Evolutionary conservation across 2,329 filamentous ascomycete genomes (phyloP), one percentile per base, ranked within the genome.

Genomic region (Neonectria magnoliae): DNA sequence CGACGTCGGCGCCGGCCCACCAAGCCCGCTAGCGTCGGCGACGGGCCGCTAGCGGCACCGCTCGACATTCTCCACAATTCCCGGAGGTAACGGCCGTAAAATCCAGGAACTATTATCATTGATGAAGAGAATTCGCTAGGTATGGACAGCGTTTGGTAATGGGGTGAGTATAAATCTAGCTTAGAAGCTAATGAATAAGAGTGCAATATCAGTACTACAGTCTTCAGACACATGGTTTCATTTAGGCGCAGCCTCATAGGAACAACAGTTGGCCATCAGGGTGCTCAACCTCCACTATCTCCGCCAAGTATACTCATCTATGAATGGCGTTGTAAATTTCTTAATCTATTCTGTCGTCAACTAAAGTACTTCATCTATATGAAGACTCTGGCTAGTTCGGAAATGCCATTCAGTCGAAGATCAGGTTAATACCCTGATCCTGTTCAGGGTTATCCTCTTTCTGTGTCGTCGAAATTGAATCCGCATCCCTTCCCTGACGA

Each of bases 21-120:
- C 27, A 33, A 48, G 45, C 18, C 38, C 38, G 45, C 29, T 52
- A 51, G 45, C 36, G 57, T 51, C 57, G 57, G 57, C 57, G 57
- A 52, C 57, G 22, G 47, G 5, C 45, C 36, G 36, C 57, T 59
- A 52, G 57, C 57, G 57, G 45, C 57, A 47, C 45, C 57, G 57
- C 57, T 33, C 38, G 10, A 27, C 6, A 10, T 48, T 27, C 45
- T n/a, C 33, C 50, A 53, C 50, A 36, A 27, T 14, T 10, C 27
- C 50, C 27, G 50, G 50, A 53, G 50, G 45, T 48, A 48, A 48
- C 45, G 25, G 45, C 22, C 25, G 45, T 48, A 48, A 48, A 22
- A 48, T 38, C 4, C 5, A n/a, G 16, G 33, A n/a, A n/a, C 31
- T 33, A 10, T 33, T 14, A 45, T 25, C 18, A 22, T 45, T 45